These are phyloP conservation scores for Eragrostis tef DNA, from an alignment of 202 grass and related monocot species.

Conservation along the genomic window DNA sequence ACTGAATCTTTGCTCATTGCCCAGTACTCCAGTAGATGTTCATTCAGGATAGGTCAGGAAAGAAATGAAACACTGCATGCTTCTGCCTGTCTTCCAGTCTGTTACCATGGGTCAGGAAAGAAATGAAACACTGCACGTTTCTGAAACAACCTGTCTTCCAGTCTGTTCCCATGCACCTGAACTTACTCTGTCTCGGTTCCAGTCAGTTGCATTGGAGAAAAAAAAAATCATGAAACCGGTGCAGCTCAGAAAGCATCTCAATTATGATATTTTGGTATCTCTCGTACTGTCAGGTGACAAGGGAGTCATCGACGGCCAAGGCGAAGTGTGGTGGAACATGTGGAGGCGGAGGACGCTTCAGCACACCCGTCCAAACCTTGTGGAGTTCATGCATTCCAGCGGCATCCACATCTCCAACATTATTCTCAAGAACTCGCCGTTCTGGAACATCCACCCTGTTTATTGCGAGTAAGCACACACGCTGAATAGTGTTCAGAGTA, in stretches of 20 bases:
- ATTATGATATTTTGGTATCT: not conserved
- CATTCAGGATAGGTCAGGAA: not conserved
- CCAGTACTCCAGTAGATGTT: not conserved
- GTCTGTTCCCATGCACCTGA: not conserved
- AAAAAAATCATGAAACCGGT: not conserved
- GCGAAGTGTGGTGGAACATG: conserved; percentile 92
- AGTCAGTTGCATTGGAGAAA: not conserved
- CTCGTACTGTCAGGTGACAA: conserved; percentile 51
- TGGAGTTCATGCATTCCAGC: conserved; percentile 86
- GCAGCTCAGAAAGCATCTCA: not conserved
- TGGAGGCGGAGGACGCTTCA: conserved; percentile 72
- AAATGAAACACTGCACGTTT: no score
- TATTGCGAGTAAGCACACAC: conserved; percentile 66
- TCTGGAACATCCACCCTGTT: conserved; percentile 93
- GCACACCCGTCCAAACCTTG: conserved; percentile 70
- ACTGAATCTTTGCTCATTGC: not conserved
- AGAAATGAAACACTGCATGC: not conserved
- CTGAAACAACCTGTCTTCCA: not conserved
- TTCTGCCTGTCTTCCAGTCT: no score
- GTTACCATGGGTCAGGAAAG: no score
- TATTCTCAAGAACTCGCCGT: conserved; percentile 76
- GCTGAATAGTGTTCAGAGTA: not conserved
- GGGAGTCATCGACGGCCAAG: conserved; percentile 79
- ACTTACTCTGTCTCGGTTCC: not conserved
- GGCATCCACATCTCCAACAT: conserved; percentile 81